phyloP scores from a whole-genome alignment of 2,329 filamentous ascomycete species.

The Arachnopeziza araneosa region DNA sequence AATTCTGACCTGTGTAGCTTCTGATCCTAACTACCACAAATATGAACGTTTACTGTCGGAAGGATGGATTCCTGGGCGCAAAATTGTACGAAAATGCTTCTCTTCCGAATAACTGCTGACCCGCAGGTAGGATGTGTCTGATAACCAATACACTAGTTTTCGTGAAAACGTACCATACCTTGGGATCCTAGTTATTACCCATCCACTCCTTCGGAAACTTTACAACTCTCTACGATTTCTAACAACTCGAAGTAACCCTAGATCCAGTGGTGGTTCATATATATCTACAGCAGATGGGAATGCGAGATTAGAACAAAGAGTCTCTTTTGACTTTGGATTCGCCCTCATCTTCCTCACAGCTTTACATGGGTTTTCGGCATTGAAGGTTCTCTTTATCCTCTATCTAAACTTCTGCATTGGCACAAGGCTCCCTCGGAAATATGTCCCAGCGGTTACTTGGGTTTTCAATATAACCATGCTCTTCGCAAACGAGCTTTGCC shows the following conservation, averaged over 20 bases:
- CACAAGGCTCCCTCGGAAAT: constrained; percentile 62
- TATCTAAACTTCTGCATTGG: constrained; percentile 77
- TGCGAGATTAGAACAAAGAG: constrained; percentile 59
- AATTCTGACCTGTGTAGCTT: constrained; percentile 46
- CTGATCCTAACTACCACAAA: constrained; percentile 73
- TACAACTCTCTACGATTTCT: constrained; percentile 51
- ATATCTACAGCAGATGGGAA: constrained; percentile 42
- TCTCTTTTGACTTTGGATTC: constrained; percentile 78
- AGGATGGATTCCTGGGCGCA: constrained; percentile 89
- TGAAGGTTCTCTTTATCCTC: constrained; percentile 78
- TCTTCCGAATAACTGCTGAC: constrained; percentile 9
- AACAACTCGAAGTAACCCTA: constrained; percentile 12
- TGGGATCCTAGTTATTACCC: constrained; percentile 64
- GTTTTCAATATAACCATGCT: constrained; percentile 78
- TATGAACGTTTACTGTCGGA: constrained; percentile 65
- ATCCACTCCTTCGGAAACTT: constrained; percentile 69
- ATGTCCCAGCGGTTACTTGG: constrained; percentile 77
- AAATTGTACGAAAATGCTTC: constrained; percentile 56
- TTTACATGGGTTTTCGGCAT: constrained; percentile 77
- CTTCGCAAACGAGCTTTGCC: constrained; percentile 82
- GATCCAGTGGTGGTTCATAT: constrained; percentile 31
- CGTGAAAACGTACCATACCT: constrained; percentile 82
- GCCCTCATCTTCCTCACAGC: constrained; percentile 71
- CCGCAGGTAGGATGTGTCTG: constrained; percentile 68
- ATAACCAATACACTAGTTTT: constrained; percentile 81